Evolutionary conservation across 495 filamentous ascomycete species (phyloP), one percentile per base, ranked within the genome.

Genomic region (Sordaria brevicollis): DNA sequence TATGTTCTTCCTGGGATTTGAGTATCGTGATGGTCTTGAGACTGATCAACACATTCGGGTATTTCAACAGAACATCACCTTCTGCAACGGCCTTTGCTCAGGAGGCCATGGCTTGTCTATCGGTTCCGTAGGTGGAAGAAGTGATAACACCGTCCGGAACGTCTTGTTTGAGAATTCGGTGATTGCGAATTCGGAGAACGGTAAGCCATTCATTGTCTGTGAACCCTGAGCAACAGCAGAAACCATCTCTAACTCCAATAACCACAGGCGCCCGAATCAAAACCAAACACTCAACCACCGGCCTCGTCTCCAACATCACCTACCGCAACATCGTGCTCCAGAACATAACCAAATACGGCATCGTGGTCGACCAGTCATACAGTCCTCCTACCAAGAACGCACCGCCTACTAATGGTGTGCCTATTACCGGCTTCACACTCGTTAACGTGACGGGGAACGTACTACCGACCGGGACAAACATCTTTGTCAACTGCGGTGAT

Each of bases 61-160:
- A 3, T 49, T 49, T 11, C 5, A 5, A 2, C 21, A 73, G 66
- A 82, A 84, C 74, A 87, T 89, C 72, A 77, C 79, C 11, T 87
- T 89, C 77, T 83, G 81, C 15, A 81, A 82, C n/a, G 85, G 83
- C 19, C 76, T 75, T 67, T 79, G 86, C 80, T 84, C 80, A 37
- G 88, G 88, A 11, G 88, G 88, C n/a, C 88, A 90, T 76, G 88
- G 89, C n/a, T 78, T 91, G 13, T 88, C 86, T 67, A 90, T 92
- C 71, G 89, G 89, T n/a, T 89, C 86, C 19, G 86, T 92, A 21
- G 89, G 89, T 39, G 86, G 86, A 5, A 85, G 88, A n/a, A 73
- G 70, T 39, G 78, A 88, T 76, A 91, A 91, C 83, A 84, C 74
- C 34, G 89, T 90, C 70, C 71, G 79, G 25, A 84, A 81, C 71